Evolutionary conservation across 768 basidiomycete species (phyloP), one percentile per base, ranked within the genome.

Genomic region (Pholiota microspora): DNA sequence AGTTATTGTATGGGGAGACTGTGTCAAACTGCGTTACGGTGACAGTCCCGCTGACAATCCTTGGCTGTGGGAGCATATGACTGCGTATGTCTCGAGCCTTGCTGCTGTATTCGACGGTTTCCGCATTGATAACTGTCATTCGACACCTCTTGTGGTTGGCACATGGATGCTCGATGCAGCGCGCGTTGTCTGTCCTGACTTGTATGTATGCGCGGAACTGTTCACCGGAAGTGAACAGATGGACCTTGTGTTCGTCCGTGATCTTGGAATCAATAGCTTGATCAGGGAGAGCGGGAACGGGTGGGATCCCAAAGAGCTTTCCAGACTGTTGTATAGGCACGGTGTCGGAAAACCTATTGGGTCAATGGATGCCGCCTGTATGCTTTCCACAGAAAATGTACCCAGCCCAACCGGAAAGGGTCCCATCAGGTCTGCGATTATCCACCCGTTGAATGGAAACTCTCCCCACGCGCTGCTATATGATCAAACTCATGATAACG

Each of bases 61-160:
- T 0, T 98, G 92, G 92, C 75, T 98, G 38, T 99, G 97, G 97
- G 67, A 81, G 29, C 87, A 94, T 71, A 98, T 98, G 85, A 86
- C 79, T 9, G 73, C 77, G 50, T 98, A 99, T 62, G 91, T 94
- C 53, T 79, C 78, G 46, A 77, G 78, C 7, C 86, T 98, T 24
- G 97, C 96, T 0, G 73, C 72, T 34, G 80, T 82, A 7, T 99
- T 98, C 66, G 89, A 98, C 56, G 97, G 97, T 8, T 99, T 99
- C 81, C 84, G 97, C 25, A 88, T 99, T 62, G 97, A 99, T 72
- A 99, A 99, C 67, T 97, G 94, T 58, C 96, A 99, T 71, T 98
- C 96, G 3, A 99, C 97, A 0, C 97, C 97, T 12, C 72, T 98
- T 29, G 85, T 92, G 60, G 94, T 98, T n/a, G 97, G 97, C n/a